Percentiles rank a stretch among this genome's conserved stretches.
Conservation (phyloP, 768 basidiomycete genomes). For the Hebeloma cylindrosporum region DNA sequence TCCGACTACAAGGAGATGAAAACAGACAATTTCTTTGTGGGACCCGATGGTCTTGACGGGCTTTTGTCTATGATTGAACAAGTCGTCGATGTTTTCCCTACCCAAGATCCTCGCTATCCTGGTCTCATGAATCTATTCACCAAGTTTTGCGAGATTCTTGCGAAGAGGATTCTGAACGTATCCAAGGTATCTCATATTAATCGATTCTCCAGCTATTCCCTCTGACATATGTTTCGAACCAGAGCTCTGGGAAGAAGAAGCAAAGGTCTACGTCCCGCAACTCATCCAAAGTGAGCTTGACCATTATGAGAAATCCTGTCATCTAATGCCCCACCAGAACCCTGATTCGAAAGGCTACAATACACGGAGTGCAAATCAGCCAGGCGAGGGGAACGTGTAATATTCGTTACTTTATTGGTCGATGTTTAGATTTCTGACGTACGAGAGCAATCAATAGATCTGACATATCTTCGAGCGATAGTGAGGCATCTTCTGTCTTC, state of each 20-base stretch:
- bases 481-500: background rate
- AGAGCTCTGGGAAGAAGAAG: slow-evolving; percentile 2
- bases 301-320: no score
- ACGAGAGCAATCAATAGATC: slow-evolving; percentile 1
- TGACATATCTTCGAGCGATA: background rate
- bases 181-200: background rate
- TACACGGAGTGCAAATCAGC: slow-evolving; percentile 2
- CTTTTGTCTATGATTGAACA: background rate
- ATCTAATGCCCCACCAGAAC: background rate
- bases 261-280: background rate
- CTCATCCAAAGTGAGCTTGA: no score
- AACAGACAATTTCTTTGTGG: background rate
- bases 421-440: background rate
- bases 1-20: background rate
- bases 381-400: background rate
- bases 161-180: background rate
- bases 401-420: background rate
- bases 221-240: no score
- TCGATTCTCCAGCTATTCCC: background rate
- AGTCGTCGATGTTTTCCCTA: background rate
- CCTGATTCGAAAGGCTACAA: background rate
- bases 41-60: slow-evolving; percentile 2
- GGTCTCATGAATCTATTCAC: background rate
- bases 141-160: background rate
- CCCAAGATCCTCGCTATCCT: background rate